Evolutionary conservation across 495 filamentous ascomycete species (phyloP).

Genomic region (Xylaria nigripes): DNA sequence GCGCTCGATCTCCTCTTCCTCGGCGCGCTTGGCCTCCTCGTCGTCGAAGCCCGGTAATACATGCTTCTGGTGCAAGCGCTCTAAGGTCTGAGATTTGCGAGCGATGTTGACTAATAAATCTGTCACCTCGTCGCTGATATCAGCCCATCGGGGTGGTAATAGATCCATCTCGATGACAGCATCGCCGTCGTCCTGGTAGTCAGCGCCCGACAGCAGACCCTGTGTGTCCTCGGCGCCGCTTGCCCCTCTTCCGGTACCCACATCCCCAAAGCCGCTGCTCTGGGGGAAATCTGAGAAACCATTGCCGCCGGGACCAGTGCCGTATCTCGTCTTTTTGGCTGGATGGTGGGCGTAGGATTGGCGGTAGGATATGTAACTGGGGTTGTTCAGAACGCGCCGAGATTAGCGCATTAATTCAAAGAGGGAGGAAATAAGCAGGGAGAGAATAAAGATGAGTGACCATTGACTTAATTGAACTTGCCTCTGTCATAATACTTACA

Average conservation of each 20-base stretch:
- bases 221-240: slow-evolving; percentile 61
- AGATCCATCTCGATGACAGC: slow-evolving; percentile 98
- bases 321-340: slow-evolving; percentile 69
- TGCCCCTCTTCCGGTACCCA: slow-evolving; percentile 28
- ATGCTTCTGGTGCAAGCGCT: slow-evolving; percentile 93
- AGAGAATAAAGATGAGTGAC: background rate
- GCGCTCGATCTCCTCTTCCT: slow-evolving; percentile 83
- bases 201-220: slow-evolving; percentile 74
- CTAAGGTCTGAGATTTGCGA: slow-evolving; percentile 70
- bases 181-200: slow-evolving; percentile 80
- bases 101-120: slow-evolving; percentile 75
- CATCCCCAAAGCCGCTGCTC: slow-evolving; percentile 26
- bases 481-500: slow-evolving; percentile 47
- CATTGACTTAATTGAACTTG: background rate
- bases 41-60: slow-evolving; percentile 95
- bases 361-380: slow-evolving; percentile 94
- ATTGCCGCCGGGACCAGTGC: slow-evolving; percentile 47
- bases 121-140: slow-evolving; percentile 87
- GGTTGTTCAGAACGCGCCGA: background rate
- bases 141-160: slow-evolving; percentile 89
- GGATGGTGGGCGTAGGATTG: slow-evolving; percentile 97
- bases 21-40: slow-evolving; percentile 71
- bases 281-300: slow-evolving; percentile 55
- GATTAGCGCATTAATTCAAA: background rate
- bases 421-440: background rate